Evolutionary conservation across 495 filamentous ascomycete species (phyloP), one percentile per base, ranked within the genome.

Genomic region (Delitschia confertaspora): DNA sequence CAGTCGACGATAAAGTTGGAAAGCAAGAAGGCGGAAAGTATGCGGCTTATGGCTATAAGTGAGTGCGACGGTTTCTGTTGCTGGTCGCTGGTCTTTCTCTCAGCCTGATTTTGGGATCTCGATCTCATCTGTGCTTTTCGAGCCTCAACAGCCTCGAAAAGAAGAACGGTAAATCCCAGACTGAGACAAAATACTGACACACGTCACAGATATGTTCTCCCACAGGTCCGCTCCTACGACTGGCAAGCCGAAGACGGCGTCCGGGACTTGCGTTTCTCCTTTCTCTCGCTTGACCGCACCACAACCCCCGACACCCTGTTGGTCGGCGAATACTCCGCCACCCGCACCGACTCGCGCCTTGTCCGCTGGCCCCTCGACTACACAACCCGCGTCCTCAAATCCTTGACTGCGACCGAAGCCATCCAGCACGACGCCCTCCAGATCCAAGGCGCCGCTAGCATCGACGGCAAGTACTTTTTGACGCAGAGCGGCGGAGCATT

Each of bases 11-110:
- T 0, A 49, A 59, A 6, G 56, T 53, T 20, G 58, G 61, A 16
- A 47, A 50, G 10, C n/a, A n/a, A n/a, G 32, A 37, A n/a, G 52
- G 48, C 4, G 51, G 53, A 0, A 54, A 49, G 1, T 64, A 58
- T 26, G 56, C 55, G n/a, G 60, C 63, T n/a, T 58, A 49, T 38
- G 44, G 49, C 1, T 63, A 64, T 42, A 53, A 45, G 47, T 65
- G 56, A 27, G 62, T 63, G n/a, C n/a, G n/a, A n/a, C n/a, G n/a
- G n/a, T n/a, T n/a, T n/a, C n/a, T n/a, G n/a, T n/a, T n/a, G n/a
- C n/a, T n/a, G n/a, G n/a, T n/a, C n/a, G n/a, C n/a, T n/a, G n/a
- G n/a, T n/a, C n/a, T n/a, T n/a, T n/a, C n/a, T n/a, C n/a, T n/a
- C n/a, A n/a, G n/a, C n/a, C n/a, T n/a, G n/a, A n/a, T n/a, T n/a